Evolutionary conservation across 163 green algal species (phyloP), one percentile per base, ranked within the genome.

Genomic region (Trebouxiophyceae sp.): DNA sequence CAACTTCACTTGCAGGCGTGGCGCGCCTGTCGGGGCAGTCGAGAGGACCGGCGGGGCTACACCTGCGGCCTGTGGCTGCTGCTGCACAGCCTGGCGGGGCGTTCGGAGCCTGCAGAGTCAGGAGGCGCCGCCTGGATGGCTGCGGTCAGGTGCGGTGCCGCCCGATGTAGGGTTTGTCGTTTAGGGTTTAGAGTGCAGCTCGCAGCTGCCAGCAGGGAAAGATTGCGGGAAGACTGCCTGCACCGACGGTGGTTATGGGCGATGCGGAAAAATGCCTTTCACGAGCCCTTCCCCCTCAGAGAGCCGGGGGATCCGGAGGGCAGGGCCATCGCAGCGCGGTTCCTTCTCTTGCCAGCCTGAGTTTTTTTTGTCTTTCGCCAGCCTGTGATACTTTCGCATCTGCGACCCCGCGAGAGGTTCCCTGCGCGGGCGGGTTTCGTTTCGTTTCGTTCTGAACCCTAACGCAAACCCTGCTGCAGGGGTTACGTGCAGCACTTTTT

Each of bases 1-100:
- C n/a, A n/a, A n/a, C n/a, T n/a, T n/a, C n/a, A n/a, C n/a, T 83
- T 64, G 54, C 58, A 70, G 66, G 64, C 60, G 16, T 87, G 77
- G 77, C n/a, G 28, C 23, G 57, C 61, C 28, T 89, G 86, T 69
- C 34, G 46, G 2, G 84, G 81, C 39, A 80, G 63, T n/a, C 57
- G 33, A 30, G 57, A 73, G 3, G 73, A 74, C 23, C 77, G 16
- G 3, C 70, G 88, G 0, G 89, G 89, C 29, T 95, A 89, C 79
- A 93, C 86, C 0, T 96, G 89, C 61, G 89, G 82, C 24, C 64
- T 96, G 56, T 96, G 89, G 89, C 62, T 85, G 69, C 62, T 91
- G 45, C 70, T 96, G 2, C 89, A 96, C 75, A 74, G 82, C 6
- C 62, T 89, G 47, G 74, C 86, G 5, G 71, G 67, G 6, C 57